Evolutionary conservation across 352 stramenopile species (phyloP), one percentile per base, ranked within the genome.

Genomic region (Phytophthora agathidicida): DNA sequence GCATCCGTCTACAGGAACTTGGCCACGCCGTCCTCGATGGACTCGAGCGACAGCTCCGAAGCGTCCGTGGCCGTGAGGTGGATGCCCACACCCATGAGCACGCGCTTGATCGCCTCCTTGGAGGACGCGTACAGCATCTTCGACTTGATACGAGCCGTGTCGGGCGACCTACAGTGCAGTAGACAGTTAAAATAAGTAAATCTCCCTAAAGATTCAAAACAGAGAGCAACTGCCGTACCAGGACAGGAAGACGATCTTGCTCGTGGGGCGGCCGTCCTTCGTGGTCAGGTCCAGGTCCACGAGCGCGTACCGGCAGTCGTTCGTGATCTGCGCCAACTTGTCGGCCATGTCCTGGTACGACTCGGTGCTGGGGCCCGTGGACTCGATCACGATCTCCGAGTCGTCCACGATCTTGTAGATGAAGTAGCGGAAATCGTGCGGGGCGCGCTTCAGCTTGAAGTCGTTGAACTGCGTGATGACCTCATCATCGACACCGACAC

Each of bases 111-210:
- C 38, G 90, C 80, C 72, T 98, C 94, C 80, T 98, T 98, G 22
- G 89, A 98, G 16, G 89, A 91, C 49, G 87, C 86, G 83, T 98
- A 98, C 30, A 98, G 60, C 96, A 98, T 98, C 82, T 98, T 98
- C 47, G 80, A 83, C 79, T 97, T 96, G 47, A 98, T 86, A 13
- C 73, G 78, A 3, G 91, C 88, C 46, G 86, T 97, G 73, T 98
- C 96, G 17, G 96, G 96, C 53, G 94, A 98, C 82, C 82, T 91
- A 32, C 7, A 5, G 7, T 20, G 5, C 19, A 61, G 24, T 5
- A 39, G 16, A n/a, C 1, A 30, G 44, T n/a, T n/a, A n/a, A n/a
- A n/a, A n/a, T n/a, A n/a, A n/a, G n/a, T n/a, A n/a, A n/a, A n/a
- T n/a, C n/a, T n/a, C n/a, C n/a, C n/a, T n/a, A n/a, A n/a, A n/a